Conservation (phyloP, 495 filamentous ascomycete species). For the Xylaria palmicola region DNA sequence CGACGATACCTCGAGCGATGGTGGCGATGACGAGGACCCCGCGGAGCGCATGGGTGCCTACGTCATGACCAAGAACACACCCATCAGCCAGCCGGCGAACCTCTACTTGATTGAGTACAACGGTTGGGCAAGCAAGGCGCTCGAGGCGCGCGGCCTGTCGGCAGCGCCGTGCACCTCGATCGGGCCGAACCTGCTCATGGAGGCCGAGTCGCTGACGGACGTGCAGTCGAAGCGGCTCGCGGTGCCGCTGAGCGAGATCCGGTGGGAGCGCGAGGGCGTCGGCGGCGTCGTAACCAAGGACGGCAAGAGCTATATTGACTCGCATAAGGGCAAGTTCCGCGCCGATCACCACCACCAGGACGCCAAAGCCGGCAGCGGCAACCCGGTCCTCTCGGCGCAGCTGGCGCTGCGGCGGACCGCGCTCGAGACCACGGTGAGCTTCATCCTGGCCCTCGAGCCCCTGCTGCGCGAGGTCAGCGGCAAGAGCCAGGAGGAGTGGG, state of each 20-base stretch:
- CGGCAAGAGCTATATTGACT: slow-evolving; percentile 50
- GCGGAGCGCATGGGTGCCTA: slow-evolving; percentile 73
- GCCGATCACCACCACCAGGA: no score
- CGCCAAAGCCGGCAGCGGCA: slow-evolving; percentile 22
- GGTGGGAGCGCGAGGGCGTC: slow-evolving; percentile 82
- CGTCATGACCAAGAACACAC: slow-evolving; percentile 76
- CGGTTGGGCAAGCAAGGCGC: slow-evolving; percentile 71
- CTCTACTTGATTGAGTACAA: slow-evolving; percentile 83
- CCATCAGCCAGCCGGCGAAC: slow-evolving; percentile 75
- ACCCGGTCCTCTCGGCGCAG: slow-evolving; percentile 66
- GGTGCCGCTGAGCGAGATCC: slow-evolving; percentile 79
- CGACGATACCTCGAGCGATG: slow-evolving; percentile 41
- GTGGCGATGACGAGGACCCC: slow-evolving; percentile 59
- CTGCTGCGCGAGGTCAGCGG: slow-evolving; percentile 76
- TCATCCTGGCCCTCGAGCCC: slow-evolving; percentile 86
- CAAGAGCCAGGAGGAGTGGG: slow-evolving; percentile 90
- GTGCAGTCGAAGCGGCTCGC: slow-evolving; percentile 75
- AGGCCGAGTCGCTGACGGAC: slow-evolving; percentile 67
- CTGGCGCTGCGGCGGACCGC: slow-evolving; percentile 74
- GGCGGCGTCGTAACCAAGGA: slow-evolving; percentile 55
- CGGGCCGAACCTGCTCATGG: slow-evolving; percentile 74
- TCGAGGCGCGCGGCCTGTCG: slow-evolving; percentile 68
- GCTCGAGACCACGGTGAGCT: slow-evolving; percentile 75
- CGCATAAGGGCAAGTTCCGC: slow-evolving; percentile 32
- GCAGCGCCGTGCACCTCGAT: slow-evolving; percentile 79